Base-by-base conservation (phyloP, 2,329 filamentous ascomycete species). In the Colletotrichum sp. region DNA sequence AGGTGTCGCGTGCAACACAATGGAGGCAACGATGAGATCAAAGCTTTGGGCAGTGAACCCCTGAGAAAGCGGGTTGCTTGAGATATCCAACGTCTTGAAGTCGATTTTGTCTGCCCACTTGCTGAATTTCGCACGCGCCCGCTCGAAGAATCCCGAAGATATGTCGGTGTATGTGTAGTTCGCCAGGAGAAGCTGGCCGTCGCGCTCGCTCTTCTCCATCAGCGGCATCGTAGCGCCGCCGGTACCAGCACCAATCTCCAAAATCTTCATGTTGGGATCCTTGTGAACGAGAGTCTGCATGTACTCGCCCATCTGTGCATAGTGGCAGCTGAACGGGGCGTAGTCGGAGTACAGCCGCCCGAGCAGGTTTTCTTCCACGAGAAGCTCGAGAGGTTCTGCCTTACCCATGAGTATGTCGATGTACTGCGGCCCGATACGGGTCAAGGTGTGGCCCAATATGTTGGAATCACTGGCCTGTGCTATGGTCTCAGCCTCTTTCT, bases 191-290 rank as follows among this genome's bases (percentile, higher is more conserved):
- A 28, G 34, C 34, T 39, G 21, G 81, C 78, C 0, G 87, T 89
- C 0, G 86, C 81, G 16, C 82, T 83, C 3, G 86, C 88, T 4
- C 85, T 88, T 1, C 87, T 87, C 10, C 59, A 34, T 34, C 15
- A 34, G 28, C 26, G 34, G 34, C 34, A 39, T 39, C 34, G 34
- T 39, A 39, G 34, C 34, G 34, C 34, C 34, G 34, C 34, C 34
- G 34, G 34, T 39, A 39, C 34, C 34, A 39, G 34, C 34, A 39
- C 34, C 34, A 39, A 39, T 32, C 59, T 18, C 16, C 59, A 39
- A 76, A 39, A 18, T 64, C 64, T 66, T 77, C 55, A 7, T 69
- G 57, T 7, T 71, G 77, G 21, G 66, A 59, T 12, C 15, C 34
- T 69, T 68, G 55, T 69, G 60, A 18, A 62, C 60, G 7, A 78